Conservation (phyloP, 2,329 filamentous ascomycete species). For the Fusarium sp. region DNA sequence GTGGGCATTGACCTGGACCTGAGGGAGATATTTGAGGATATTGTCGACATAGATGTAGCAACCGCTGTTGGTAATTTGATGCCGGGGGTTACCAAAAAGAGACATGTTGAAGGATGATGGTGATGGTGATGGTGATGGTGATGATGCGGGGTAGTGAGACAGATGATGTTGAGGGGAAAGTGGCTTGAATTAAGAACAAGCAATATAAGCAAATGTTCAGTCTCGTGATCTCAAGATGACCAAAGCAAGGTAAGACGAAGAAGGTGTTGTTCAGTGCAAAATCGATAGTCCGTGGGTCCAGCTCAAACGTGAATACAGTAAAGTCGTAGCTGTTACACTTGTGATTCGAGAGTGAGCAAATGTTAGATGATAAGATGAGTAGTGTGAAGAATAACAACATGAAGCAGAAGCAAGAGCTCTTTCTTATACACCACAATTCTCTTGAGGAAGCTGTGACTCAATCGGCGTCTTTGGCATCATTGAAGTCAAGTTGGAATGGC, state of each 20-base stretch:
- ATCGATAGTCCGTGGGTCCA: not conserved
- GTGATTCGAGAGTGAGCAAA: not conserved
- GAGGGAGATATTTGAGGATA: constrained; percentile 65
- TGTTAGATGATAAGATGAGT: not conserved
- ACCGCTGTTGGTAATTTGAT: constrained; percentile 50
- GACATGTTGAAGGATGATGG: not conserved
- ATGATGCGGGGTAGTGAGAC: not conserved
- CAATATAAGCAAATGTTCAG: not conserved
- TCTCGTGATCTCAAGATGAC: not conserved
- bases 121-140: not conserved
- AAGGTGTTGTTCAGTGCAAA: not conserved
- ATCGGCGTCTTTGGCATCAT: not conserved
- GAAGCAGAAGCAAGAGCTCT: not conserved
- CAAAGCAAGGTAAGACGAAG: not conserved
- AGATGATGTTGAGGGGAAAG: not conserved
- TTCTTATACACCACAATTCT: constrained; percentile 16
- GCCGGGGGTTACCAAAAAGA: not conserved
- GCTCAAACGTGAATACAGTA: not conserved
- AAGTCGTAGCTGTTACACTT: too few relatives aligned
- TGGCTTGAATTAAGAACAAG: not conserved
- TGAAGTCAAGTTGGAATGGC: not conserved
- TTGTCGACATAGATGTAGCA: constrained; percentile 51
- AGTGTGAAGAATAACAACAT: not conserved
- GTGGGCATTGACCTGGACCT: constrained; percentile 68
- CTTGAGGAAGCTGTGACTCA: constrained; percentile 8